phyloP scores from a whole-genome alignment of 257 asterid genomes.

The Przewalskia tangutica region DNA sequence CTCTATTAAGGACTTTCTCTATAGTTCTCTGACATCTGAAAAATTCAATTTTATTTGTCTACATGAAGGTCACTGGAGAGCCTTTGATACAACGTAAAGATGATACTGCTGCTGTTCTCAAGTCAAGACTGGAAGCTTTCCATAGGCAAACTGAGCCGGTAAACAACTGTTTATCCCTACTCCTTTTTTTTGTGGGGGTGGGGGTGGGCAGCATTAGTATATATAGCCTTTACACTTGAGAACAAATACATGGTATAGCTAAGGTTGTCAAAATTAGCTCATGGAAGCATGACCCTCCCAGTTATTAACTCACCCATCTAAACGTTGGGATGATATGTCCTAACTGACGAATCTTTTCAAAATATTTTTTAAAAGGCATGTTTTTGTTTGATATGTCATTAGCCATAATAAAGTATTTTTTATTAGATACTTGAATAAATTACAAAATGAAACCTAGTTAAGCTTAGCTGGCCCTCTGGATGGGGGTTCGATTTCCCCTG shows the following conservation, averaged over 20 bases:
- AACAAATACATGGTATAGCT: neutral
- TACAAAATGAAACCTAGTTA: no score
- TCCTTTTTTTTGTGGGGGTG: neutral
- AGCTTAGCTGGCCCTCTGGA: no score
- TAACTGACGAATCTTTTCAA: no score
- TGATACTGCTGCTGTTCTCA: slow-evolving; percentile 87
- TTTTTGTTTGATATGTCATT: no score
- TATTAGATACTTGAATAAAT: no score
- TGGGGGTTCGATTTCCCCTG: no score
- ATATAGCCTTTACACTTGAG: neutral
- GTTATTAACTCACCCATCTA: no score
- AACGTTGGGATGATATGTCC: no score
- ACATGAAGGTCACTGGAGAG: slow-evolving; percentile 47
- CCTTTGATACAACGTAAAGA: slow-evolving; percentile 90
- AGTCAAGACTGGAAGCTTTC: slow-evolving; percentile 89
- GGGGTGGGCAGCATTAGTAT: slow-evolving; percentile 2
- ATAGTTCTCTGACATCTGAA: neutral
- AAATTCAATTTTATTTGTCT: neutral
- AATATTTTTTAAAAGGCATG: no score
- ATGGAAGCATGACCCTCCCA: no score
- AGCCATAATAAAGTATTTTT: no score
- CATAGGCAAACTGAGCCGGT: slow-evolving; percentile 95
- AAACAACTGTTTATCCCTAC: neutral
- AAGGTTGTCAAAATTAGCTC: no score
- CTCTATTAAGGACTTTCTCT: neutral